Percentiles rank a stretch among this genome's conserved stretches.
These are phyloP conservation scores for Venturia oleaginea DNA, from an alignment of 2,329 filamentous ascomycete genomes.

Conservation along the genomic window DNA sequence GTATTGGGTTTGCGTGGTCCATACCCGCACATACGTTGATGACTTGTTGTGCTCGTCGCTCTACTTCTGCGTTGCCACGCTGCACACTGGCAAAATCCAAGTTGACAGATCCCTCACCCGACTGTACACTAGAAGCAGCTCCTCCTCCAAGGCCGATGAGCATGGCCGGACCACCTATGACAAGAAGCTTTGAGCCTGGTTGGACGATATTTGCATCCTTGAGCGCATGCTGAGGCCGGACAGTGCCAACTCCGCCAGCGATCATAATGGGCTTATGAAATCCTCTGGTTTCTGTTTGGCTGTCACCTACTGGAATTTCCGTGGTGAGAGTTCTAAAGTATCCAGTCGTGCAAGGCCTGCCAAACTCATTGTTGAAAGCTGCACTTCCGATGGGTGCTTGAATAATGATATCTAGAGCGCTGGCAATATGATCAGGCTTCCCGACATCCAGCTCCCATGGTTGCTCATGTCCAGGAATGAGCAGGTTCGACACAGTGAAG, in stretches of 20 bases:
- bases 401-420: slow-evolving; percentile 92
- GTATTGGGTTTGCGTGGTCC: slow-evolving; percentile 78
- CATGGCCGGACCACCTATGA: slow-evolving; percentile 94
- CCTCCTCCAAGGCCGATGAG: slow-evolving; percentile 93
- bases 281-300: slow-evolving; percentile 64
- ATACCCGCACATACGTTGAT: slow-evolving; percentile 89
- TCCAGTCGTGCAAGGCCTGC: slow-evolving; percentile 76
- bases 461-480: slow-evolving; percentile 72
- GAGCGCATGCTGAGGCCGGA: slow-evolving; percentile 80
- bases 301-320: slow-evolving; percentile 51
- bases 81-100: slow-evolving; percentile 97
- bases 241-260: slow-evolving; percentile 87
- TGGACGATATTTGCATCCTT: slow-evolving; percentile 74
- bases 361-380: slow-evolving; percentile 96
- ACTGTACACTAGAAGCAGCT: slow-evolving; percentile 84
- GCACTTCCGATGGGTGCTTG: slow-evolving; percentile 93
- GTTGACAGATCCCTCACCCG: slow-evolving; percentile 80
- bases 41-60: slow-evolving; percentile 92
- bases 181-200: slow-evolving; percentile 81
- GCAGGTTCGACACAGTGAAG: slow-evolving; percentile 89
- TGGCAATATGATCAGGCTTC: slow-evolving; percentile 84
- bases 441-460: slow-evolving; percentile 92
- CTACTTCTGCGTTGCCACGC: slow-evolving; percentile 92
- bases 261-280: slow-evolving; percentile 99
- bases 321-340: slow-evolving; percentile 87